Percentiles rank a stretch among this genome's conserved stretches.
phyloP scores from a whole-genome alignment of 2,329 filamentous ascomycete species.

The Neofusicoccum umdonicola region DNA sequence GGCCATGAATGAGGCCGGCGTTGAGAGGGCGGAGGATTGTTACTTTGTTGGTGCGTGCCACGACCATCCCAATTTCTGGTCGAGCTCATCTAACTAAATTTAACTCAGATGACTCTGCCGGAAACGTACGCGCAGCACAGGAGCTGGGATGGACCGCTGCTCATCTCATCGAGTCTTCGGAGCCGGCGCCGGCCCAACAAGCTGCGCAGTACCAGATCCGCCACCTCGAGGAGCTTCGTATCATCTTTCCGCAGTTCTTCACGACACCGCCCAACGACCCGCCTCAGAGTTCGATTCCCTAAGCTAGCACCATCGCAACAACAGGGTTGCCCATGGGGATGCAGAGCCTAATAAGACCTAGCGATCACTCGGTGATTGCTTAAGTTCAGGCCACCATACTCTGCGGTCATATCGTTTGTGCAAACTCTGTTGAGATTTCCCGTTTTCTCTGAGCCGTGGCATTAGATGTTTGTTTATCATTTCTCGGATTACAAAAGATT shows the following conservation, averaged over 20 bases:
- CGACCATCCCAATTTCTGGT: background rate
- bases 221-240: conserved; percentile 71
- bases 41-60: conserved; percentile 80
- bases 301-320: background rate
- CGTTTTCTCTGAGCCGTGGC: background rate
- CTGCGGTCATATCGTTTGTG: background rate
- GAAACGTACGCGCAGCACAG: conserved; percentile 76
- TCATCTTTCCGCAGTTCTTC: conserved; percentile 82
- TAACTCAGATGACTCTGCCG: conserved; percentile 72
- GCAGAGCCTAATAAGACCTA: background rate
- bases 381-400: background rate
- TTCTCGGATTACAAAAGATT: background rate
- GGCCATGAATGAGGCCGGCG: conserved; percentile 81
- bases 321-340: background rate
- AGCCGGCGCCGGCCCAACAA: conserved; percentile 60
- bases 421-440: background rate
- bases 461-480: background rate
- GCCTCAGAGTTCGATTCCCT: conserved; percentile 8
- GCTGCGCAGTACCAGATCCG: conserved; percentile 74
- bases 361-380: background rate
- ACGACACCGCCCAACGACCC: conserved; percentile 43
- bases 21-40: conserved; percentile 66
- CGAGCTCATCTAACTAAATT: background rate
- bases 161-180: conserved; percentile 78
- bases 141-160: conserved; percentile 81